Conservation (phyloP, 108 stramenopile genomes). For the Cyclotella sp. region DNA sequence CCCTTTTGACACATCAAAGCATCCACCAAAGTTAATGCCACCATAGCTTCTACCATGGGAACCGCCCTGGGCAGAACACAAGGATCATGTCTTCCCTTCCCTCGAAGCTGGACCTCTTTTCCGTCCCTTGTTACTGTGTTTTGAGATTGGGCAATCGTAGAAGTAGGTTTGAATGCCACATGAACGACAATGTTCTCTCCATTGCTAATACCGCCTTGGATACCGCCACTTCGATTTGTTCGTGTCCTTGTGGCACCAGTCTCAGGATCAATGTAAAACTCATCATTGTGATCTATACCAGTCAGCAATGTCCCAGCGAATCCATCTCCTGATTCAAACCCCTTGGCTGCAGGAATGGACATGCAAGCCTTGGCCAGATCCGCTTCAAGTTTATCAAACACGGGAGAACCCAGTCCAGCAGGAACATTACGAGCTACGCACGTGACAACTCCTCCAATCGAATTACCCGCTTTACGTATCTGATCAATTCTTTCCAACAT, state of each 20-base stretch:
- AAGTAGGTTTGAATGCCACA: slow-evolving; percentile 98
- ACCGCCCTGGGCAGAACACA: slow-evolving; percentile 98
- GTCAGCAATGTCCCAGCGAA: slow-evolving; percentile 94
- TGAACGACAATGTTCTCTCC: slow-evolving; percentile 95
- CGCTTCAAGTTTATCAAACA: slow-evolving; percentile 99
- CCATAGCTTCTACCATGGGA: slow-evolving; percentile 99
- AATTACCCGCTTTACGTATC: slow-evolving; percentile 92
- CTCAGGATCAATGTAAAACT: slow-evolving; percentile 95
- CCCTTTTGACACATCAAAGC: slow-evolving; percentile 94
- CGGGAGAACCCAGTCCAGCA: slow-evolving; percentile 94
- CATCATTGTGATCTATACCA: slow-evolving; percentile 98
- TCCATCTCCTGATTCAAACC: slow-evolving; percentile 98
- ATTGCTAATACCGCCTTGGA: slow-evolving; percentile 98
- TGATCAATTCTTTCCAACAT: slow-evolving; percentile 96
- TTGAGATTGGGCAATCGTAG: slow-evolving; percentile 94
- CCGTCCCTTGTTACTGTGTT: slow-evolving; percentile 95
- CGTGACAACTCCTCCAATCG: slow-evolving; percentile 98
- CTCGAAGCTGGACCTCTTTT: slow-evolving; percentile 91
- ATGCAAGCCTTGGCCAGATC: slow-evolving; percentile 99
- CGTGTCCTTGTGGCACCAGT: slow-evolving; percentile 91
- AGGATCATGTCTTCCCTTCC: slow-evolving; percentile 98
- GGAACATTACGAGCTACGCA: slow-evolving; percentile 95
- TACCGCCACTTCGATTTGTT: slow-evolving; percentile 97
- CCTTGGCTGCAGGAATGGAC: slow-evolving; percentile 99
- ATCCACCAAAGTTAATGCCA: slow-evolving; percentile 94